Evolutionary conservation across 2,329 filamentous ascomycete species (phyloP), one percentile per base, ranked within the genome.

Genomic region (Arthrobotrys iridis): DNA sequence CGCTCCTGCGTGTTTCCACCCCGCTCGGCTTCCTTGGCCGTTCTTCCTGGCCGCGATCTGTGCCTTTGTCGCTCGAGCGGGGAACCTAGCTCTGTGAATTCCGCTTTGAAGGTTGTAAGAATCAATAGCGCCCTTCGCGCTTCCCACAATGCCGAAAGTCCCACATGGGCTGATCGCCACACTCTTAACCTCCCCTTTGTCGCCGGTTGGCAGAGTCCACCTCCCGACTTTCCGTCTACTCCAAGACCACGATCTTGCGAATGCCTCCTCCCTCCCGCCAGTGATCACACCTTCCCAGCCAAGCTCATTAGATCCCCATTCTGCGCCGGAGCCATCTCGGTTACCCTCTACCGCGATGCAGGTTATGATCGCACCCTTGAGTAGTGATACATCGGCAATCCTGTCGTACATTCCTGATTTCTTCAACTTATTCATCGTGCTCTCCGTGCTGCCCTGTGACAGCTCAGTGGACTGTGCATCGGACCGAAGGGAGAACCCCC

Each of bases 101-200:
- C 95, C 95, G 46, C 95, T 98, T 82, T 99, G 95, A 71, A 99
- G 85, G 81, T 99, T 99, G 87, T 91, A 98, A 90, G 96, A 94
- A 81, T 97, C 93, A 66, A 99, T 89, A 33, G 89, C 88, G 43
- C 95, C 95, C 37, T 87, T 89, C 28, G 88, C 88, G 0, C 94
- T 97, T 0, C 95, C 95, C 20, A 99, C 86, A 3, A 98, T 83
- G 1, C 93, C 93, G 84, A 99, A 99, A 1, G 92, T 97, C 67
- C 95, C 95, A 80, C 95, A 99, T 0, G 92, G 87, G 63, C 92
- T 97, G 74, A 99, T 90, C 8, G 93, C 88, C 18, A 99, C 93
- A 62, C 91, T 94, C 77, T 91, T 88, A 72, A 97, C 94, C 79
- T 93, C 88, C n/a, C 88, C 87, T 15, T 88, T 88, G 82, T 99